Base-by-base conservation (phyloP, 2,329 filamentous ascomycete genomes). In the Aspergillus sp. region DNA sequence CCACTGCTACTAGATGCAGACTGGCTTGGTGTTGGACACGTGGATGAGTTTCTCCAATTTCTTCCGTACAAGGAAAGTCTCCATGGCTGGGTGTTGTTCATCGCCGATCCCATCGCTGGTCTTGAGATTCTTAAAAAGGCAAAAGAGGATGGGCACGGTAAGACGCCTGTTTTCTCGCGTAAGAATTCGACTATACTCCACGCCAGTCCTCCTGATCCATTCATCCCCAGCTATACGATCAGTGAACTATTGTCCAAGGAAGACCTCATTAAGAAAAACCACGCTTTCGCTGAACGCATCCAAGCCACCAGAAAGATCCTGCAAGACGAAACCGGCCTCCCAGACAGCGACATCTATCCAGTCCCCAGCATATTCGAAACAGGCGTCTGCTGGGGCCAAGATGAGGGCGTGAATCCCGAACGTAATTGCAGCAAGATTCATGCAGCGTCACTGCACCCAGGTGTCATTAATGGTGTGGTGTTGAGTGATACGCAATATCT, bases 21-120 rank as follows among this genome's bases (percentile, higher is more conserved):
- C 5, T 67, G 61, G 59, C 57, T 67, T 2, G 40, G 37, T 1
- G 48, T 61, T 3, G 61, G 63, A 0, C 64, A 68, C 38, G 58
- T 67, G 7, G 61, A 67, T 33, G 61, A 67, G 41, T 57, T 66
- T n/a, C 49, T 67, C 1, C 61, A 65, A 40, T 64, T 65, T 42
- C 32, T 66, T 1, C 60, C 62, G 0, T 50, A 45, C n/a, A 31
- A 52, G n/a, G 53, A 48, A 27, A 27, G 19, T 1, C 47, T 43
- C 8, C n/a, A n/a, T n/a, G 53, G 55, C 4, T 60, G 53, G 48
- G 53, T 51, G 6, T 48, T 59, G 34, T 43, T 48, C 9, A 47
- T 59, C 26, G 51, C 52, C 2, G 54, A 60, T 39, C 50, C 57
- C 0, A 27, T 26, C 4, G 46, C 49, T 0, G 62, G 55, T 0